Evolutionary conservation across 2,329 filamentous ascomycete genomes (phyloP), one percentile per base, ranked within the genome.

Genomic region (Fusarium cyanostomum): DNA sequence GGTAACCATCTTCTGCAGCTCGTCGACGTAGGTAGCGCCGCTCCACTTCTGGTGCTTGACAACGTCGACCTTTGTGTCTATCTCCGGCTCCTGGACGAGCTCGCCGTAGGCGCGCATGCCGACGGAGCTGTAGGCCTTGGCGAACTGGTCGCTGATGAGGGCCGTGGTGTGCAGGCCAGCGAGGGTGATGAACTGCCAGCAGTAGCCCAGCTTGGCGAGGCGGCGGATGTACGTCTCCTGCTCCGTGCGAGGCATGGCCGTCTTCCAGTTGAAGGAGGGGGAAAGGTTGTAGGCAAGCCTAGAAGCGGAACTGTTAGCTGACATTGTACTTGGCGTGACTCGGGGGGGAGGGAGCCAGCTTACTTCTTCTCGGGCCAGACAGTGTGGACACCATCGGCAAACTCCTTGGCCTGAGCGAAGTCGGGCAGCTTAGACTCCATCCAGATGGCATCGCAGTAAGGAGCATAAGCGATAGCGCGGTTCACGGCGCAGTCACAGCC

Each of bases 161-260:
- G 94, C 95, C 5, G 92, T 97, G 62, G 92, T 96, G 84, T 99
- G 95, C 74, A 99, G 85, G 69, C 95, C 95, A 6, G 94, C 95
- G 42, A 99, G 87, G n/a, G 95, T 99, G 83, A 99, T 99, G 84
- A 99, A 99, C 80, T 99, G 95, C 95, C 95, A 99, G 87, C 92
- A 96, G 86, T 99, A 99, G 64, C 95, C 95, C 44, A 99, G 86
- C 63, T 82, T 74, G 60, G 89, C 93, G 35, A 99, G 90, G 37
- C 95, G 92, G 64, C 89, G 83, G 82, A 99, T 99, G 82, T 98
- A 99, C 16, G 95, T 99, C 82, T 97, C 92, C 81, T 99, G 95
- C 77, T 98, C 94, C 50, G 86, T 84, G 67, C 91, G 88, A 39
- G 92, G 85, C 94, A 97, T 97, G 71, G 94, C 95, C 56, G 93